A percentile compares a stretch with the other conserved stretches of the same genome.
Evolutionary conservation across 495 filamentous ascomycete species (phyloP).

Genomic region (Cudoniella acicularis): DNA sequence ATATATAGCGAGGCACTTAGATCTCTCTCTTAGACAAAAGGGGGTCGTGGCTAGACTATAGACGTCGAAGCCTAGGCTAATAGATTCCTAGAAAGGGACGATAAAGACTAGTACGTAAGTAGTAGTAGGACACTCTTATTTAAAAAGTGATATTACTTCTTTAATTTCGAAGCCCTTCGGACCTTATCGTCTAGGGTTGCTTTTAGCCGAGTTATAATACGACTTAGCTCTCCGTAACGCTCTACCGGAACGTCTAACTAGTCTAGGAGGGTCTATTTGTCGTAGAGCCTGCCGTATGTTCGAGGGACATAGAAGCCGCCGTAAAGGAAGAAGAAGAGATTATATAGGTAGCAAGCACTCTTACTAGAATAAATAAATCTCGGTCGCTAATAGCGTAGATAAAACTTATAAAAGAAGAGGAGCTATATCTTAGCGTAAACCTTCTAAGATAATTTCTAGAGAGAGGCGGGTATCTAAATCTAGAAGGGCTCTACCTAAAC

Average conservation of each 20-base stretch:
- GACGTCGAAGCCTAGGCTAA: constrained; percentile 6
- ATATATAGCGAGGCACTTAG: background rate
- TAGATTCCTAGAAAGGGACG: constrained; percentile 6
- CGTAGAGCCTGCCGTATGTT: constrained; percentile 21
- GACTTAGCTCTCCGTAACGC: background rate
- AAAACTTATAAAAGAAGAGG: constrained; percentile 34
- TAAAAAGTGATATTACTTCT: constrained; percentile 8
- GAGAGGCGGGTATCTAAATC: constrained; percentile 6
- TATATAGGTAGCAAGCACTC: constrained; percentile 34
- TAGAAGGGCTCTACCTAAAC: constrained; percentile 22
- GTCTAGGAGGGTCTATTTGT: constrained; percentile 21
- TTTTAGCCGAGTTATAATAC: constrained; percentile 2
- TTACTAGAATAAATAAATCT: constrained; percentile 33
- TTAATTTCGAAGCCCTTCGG: constrained; percentile 11
- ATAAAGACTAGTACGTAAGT: constrained; percentile 11
- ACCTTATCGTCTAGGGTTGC: constrained; percentile 4
- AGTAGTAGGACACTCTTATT: constrained; percentile 18
- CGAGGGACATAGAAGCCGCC: constrained; percentile 15
- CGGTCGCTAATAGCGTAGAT: constrained; percentile 21
- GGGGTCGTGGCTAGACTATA: constrained; percentile 4
- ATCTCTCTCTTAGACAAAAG: background rate
- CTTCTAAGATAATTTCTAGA: background rate
- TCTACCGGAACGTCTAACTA: constrained; percentile 18
- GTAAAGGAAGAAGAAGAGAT: constrained; percentile 18
- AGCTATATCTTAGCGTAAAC: constrained; percentile 40